Evolutionary conservation across 306 rosid species (phyloP).

Genomic region (Citrullus amarus): DNA sequence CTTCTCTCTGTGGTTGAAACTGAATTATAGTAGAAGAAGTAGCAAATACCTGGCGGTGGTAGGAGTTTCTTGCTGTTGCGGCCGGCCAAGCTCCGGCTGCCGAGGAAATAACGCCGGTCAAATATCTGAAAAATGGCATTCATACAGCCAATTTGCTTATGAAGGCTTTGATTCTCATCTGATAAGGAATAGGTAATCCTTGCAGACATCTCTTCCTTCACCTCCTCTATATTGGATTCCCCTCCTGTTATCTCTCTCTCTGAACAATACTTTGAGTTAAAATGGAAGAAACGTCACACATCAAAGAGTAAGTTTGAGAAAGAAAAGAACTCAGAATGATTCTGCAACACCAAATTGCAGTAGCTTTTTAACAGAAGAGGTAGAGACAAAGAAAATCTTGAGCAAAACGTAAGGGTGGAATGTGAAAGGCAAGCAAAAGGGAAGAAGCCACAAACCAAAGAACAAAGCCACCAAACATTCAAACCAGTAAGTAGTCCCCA

Average conservation of each 20-base stretch:
- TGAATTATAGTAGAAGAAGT: background rate
- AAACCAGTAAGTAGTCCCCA: background rate
- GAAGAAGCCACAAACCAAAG: background rate
- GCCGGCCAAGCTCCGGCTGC: slow-evolving; percentile 22
- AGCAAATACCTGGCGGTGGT: slow-evolving; percentile 21
- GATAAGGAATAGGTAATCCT: slow-evolving; percentile 31
- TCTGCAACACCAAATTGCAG: background rate
- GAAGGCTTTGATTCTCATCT: slow-evolving; percentile 58
- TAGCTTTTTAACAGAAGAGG: background rate
- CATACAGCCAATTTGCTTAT: slow-evolving; percentile 83
- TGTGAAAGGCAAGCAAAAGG: background rate
- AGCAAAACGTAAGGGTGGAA: background rate
- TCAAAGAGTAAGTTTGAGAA: background rate
- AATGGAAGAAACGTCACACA: background rate
- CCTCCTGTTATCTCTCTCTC: slow-evolving; percentile 8
- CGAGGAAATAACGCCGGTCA: slow-evolving; percentile 56
- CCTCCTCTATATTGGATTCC: background rate
- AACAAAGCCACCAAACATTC: background rate
- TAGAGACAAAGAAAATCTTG: background rate
- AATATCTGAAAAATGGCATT: slow-evolving; percentile 69
- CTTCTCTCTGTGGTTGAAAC: background rate
- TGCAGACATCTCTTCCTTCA: slow-evolving; percentile 42
- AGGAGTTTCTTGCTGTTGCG: slow-evolving; percentile 28
- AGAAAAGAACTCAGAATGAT: background rate
- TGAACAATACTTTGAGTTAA: background rate